Evolutionary conservation across 495 filamentous ascomycete genomes (phyloP).

Genomic region (Beverwykella pulmonaria): DNA sequence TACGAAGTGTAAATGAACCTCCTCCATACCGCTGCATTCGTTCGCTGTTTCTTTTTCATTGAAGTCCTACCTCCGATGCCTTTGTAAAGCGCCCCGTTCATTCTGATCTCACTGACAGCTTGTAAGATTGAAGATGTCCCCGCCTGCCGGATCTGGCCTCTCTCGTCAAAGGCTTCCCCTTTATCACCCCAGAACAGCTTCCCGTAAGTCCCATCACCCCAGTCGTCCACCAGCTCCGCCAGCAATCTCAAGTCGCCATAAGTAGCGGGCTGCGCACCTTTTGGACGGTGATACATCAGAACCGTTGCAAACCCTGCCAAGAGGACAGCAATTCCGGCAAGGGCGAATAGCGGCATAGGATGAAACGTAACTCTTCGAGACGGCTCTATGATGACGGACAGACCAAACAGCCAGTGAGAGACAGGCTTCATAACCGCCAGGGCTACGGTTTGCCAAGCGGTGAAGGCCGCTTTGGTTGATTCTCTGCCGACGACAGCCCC

Average conservation of each 20-base stretch:
- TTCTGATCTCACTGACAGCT: not conserved
- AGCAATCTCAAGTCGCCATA: slow-evolving; percentile 54
- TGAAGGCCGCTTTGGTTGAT: slow-evolving; percentile 46
- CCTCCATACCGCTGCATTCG: not conserved
- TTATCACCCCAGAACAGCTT: slow-evolving; percentile 54
- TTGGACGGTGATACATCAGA: slow-evolving; percentile 44
- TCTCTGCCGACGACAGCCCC: slow-evolving; percentile 11
- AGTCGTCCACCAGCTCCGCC: slow-evolving; percentile 52
- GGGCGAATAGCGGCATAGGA: slow-evolving; percentile 47
- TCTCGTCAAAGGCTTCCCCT: not conserved
- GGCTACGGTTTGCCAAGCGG: slow-evolving; percentile 50
- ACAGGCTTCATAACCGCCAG: slow-evolving; percentile 51
- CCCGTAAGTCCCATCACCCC: slow-evolving; percentile 33
- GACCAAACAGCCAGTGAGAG: slow-evolving; percentile 54
- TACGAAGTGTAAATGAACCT: not conserved
- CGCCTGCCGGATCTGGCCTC: not conserved
- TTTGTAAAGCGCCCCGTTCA: not conserved
- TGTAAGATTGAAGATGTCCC: not conserved
- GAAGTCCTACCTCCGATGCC: not conserved
- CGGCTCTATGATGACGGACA: slow-evolving; percentile 27
- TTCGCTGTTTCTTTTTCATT: not conserved
- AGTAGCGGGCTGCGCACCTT: slow-evolving; percentile 49
- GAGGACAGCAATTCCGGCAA: slow-evolving; percentile 41
- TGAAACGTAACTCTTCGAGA: slow-evolving; percentile 29
- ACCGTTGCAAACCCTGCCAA: slow-evolving; percentile 47